Evolutionary conservation across 108 stramenopile species (phyloP).

Genomic region (Pseudonitzschia multistriata): DNA sequence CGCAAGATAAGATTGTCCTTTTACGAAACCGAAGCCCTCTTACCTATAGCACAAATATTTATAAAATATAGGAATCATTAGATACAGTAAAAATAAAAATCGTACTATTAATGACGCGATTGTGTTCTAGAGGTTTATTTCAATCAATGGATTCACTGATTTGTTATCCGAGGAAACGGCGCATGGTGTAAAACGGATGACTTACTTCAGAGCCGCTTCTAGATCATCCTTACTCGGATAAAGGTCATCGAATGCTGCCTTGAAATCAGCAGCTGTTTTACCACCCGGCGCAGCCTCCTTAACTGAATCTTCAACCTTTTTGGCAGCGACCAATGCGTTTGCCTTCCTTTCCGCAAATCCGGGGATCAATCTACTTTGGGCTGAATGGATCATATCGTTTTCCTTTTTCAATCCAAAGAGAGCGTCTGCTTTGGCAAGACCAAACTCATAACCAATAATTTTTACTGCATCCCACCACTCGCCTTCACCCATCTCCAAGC

Average conservation of each 20-base stretch:
- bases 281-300: slow-evolving; percentile 19
- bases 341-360: slow-evolving; percentile 15
- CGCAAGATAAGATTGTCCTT: too few relatives aligned
- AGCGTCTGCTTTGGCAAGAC: slow-evolving; percentile 25
- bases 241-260: slow-evolving; percentile 28
- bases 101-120: too few relatives aligned
- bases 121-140: neutral
- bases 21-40: too few relatives aligned
- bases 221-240: slow-evolving; percentile 30
- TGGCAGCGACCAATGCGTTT: slow-evolving; percentile 12
- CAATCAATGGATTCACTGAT: neutral
- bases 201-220: slow-evolving; percentile 24
- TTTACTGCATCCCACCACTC: slow-evolving; percentile 31
- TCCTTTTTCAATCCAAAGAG: slow-evolving; percentile 35
- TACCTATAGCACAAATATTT: too few relatives aligned
- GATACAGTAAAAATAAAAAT: neutral
- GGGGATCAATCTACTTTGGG: slow-evolving; percentile 24
- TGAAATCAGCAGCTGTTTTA: slow-evolving; percentile 19
- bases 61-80: too few relatives aligned
- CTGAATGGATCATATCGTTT: slow-evolving; percentile 19
- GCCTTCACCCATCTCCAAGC: slow-evolving; percentile 39
- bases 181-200: neutral
- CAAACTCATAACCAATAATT: slow-evolving; percentile 38
- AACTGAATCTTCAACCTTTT: slow-evolving; percentile 25
- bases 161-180: neutral